Percentiles rank a stretch among this genome's conserved stretches.
phyloP scores from a whole-genome alignment of 2,329 filamentous ascomycete genomes.

The Pleomassaria siparia region DNA sequence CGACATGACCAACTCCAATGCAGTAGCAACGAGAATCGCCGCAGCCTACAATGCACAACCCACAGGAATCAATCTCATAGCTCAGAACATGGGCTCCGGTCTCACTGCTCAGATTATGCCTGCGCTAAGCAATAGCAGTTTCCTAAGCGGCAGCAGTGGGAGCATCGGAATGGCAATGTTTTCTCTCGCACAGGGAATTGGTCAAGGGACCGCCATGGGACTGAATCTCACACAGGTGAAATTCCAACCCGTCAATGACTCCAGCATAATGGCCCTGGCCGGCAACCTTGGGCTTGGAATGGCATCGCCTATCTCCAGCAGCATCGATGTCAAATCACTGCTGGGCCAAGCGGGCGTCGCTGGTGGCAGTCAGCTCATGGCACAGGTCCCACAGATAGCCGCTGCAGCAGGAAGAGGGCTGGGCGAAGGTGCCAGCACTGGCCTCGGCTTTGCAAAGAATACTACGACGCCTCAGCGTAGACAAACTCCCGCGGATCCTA shows the following conservation, averaged over 20 bases:
- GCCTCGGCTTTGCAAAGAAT: constrained; percentile 17
- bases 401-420: constrained; percentile 28
- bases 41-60: constrained; percentile 19
- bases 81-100: constrained; percentile 30
- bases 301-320: constrained; percentile 24
- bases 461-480: constrained; percentile 3
- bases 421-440: constrained; percentile 29
- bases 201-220: constrained; percentile 27
- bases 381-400: constrained; percentile 27
- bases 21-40: constrained; percentile 22
- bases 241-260: constrained; percentile 18
- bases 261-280: constrained; percentile 24
- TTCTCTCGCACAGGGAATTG: constrained; percentile 30
- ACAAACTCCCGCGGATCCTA: constrained; percentile 10
- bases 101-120: constrained; percentile 24
- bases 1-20: constrained; percentile 15
- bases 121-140: constrained; percentile 6
- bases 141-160: neutral
- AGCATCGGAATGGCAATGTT: constrained; percentile 24
- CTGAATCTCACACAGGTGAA: constrained; percentile 24
- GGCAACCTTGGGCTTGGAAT: constrained; percentile 31
- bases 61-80: constrained; percentile 27
- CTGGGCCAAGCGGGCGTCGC: constrained; percentile 15
- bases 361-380: constrained; percentile 8
- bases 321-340: constrained; percentile 20